These are phyloP conservation scores for Picea sitchensis DNA, from an alignment of 75 land plant genomes.

Conservation along the genomic window DNA sequence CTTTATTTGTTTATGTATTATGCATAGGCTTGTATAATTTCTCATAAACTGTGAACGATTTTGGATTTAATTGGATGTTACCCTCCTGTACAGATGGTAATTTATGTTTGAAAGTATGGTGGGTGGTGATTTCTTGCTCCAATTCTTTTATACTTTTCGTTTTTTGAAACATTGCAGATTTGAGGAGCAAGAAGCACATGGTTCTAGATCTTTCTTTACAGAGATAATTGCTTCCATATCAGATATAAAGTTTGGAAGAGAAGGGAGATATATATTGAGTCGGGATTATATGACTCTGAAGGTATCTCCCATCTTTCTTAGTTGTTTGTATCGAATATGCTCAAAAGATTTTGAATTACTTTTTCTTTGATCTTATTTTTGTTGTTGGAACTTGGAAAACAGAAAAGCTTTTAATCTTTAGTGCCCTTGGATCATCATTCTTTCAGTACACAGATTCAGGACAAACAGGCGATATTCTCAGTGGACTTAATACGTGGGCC, in stretches of 20 bases:
- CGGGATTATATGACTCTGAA: conserved; percentile 66
- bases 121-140: no score
- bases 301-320: conserved; percentile 17
- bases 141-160: no score
- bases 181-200: conserved; percentile 63
- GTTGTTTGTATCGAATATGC: not conserved
- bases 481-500: no score
- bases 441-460: no score
- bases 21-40: no score
- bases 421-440: no score
- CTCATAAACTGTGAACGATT: no score
- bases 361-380: not conserved
- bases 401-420: not conserved
- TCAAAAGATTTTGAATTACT: not conserved
- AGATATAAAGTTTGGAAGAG: conserved; percentile 59
- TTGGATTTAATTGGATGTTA: no score
- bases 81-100: no score
- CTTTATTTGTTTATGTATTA: no score
- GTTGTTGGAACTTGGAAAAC: not conserved
- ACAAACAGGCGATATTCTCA: no score
- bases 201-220: conserved; percentile 69
- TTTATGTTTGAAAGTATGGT: no score
- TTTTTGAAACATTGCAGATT: conserved; percentile 30
- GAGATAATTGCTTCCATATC: conserved; percentile 76
- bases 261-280: conserved; percentile 64